Base-by-base conservation (phyloP, 352 stramenopile genomes). In the Phytopythium oedochilum region DNA sequence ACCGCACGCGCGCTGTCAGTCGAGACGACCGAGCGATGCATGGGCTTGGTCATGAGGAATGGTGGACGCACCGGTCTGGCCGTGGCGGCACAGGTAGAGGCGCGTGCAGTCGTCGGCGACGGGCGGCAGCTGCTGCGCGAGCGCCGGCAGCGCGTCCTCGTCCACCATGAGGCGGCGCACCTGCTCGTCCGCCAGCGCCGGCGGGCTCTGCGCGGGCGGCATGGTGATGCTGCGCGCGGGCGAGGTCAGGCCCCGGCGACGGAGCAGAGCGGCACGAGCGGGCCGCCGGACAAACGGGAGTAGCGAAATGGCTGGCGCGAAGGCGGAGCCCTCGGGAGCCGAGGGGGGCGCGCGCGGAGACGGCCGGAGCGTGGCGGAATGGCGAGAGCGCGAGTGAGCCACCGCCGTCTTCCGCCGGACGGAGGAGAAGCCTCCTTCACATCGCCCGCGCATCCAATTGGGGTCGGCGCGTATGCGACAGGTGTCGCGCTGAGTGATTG, bases 41-140 rank as follows among this genome's bases (percentile, higher is more conserved):
- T n/a, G n/a, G n/a, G n/a, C n/a, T n/a, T n/a, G n/a, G n/a, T n/a
- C n/a, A n/a, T n/a, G n/a, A n/a, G n/a, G n/a, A n/a, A n/a, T n/a
- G 18, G 23, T 36, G 22, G 12, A 60, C 59, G 36, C 38, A 78
- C 69, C 66, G 42, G 83, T 93, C 57, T 93, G 76, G 25, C 83
- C 83, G 44, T 93, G 83, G 43, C 83, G 81, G 38, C 83, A 93
- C 38, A 93, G 64, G 55, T 82, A 93, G 11, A 93, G 59, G 31
- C 83, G 64, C 26, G 82, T 83, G 61, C 63, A 84, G 38, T 71
- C 63, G 32, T 73, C 53, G 1, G 65, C 60, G 17, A 89, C 67
- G 1, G 78, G 71, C 15, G 83, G 78, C 25, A 91, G 63, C 63
- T 88, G 79, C 57, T 76, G 73, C 14, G 63, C 57, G 23, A 87